Percentiles rank a stretch among this genome's conserved stretches.
Evolutionary conservation across 2,329 filamentous ascomycete genomes (phyloP).

Genomic region (Pseudocercospora pini-densiflorae): DNA sequence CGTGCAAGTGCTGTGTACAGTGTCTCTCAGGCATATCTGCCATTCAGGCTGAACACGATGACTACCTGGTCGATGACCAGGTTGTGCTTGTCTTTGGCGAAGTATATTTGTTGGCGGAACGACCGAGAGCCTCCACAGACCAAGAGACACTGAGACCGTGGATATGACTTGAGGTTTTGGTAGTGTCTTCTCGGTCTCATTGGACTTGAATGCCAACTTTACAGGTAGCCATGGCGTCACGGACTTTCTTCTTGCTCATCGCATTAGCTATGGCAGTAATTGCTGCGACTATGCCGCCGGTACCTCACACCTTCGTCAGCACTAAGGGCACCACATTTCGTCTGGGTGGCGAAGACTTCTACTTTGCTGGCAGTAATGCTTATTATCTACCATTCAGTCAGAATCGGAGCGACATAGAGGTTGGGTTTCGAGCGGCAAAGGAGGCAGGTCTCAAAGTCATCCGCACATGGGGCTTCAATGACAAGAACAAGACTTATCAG

Average conservation of each 20-base stretch:
- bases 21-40: background rate
- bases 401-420: constrained; percentile 55
- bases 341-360: constrained; percentile 60
- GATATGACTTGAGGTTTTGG: background rate
- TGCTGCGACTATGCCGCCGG: background rate
- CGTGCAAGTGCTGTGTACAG: too few relatives aligned
- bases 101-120: background rate
- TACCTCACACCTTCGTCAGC: constrained; percentile 48
- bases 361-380: constrained; percentile 63
- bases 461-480: constrained; percentile 63
- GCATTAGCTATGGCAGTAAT: background rate
- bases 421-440: constrained; percentile 52
- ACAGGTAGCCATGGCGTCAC: background rate
- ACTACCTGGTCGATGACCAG: background rate
- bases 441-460: constrained; percentile 58
- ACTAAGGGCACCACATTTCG: constrained; percentile 57
- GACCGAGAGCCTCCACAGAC: background rate
- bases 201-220: background rate
- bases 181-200: background rate
- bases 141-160: background rate
- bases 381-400: constrained; percentile 59
- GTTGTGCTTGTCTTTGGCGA: background rate
- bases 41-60: background rate
- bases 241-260: background rate
- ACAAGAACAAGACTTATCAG: constrained; percentile 57